phyloP scores from a whole-genome alignment of 306 rosid genomes.

The Prunus mongolica region DNA sequence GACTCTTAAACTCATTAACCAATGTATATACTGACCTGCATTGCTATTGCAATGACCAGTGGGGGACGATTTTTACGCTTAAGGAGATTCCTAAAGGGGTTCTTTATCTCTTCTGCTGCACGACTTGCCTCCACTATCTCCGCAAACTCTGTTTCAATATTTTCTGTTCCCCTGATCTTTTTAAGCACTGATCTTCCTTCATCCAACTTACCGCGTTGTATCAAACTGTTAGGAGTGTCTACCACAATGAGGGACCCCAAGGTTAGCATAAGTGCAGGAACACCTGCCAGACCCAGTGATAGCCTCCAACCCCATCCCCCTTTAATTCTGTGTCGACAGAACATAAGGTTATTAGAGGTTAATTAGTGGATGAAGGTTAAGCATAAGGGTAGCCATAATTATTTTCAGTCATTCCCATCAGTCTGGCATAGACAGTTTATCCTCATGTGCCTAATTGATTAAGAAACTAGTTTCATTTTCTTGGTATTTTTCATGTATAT shows the following conservation, averaged over 20 bases:
- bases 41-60: slow-evolving; percentile 55
- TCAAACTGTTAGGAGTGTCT: slow-evolving; percentile 84
- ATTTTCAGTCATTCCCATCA: background rate
- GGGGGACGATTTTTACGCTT: slow-evolving; percentile 64
- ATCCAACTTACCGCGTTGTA: slow-evolving; percentile 66
- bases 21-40: slow-evolving; percentile 38
- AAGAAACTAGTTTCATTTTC: background rate
- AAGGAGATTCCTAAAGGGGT: slow-evolving; percentile 70
- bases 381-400: background rate
- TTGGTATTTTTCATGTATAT: background rate
- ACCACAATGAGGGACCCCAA: slow-evolving; percentile 69
- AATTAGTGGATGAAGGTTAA: background rate
- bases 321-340: slow-evolving; percentile 8
- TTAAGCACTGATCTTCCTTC: slow-evolving; percentile 61
- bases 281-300: slow-evolving; percentile 74
- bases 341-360: background rate
- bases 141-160: slow-evolving; percentile 63
- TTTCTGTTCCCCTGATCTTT: slow-evolving; percentile 69
- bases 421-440: background rate
- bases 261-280: slow-evolving; percentile 68
- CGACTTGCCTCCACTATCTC: slow-evolving; percentile 68
- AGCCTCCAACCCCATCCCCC: slow-evolving; percentile 98
- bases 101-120: slow-evolving; percentile 49
- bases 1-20: background rate
- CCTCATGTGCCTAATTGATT: background rate